These are phyloP conservation scores for Aspergillus jensenii DNA, from an alignment of 2,329 filamentous ascomycete genomes.

Conservation along the genomic window DNA sequence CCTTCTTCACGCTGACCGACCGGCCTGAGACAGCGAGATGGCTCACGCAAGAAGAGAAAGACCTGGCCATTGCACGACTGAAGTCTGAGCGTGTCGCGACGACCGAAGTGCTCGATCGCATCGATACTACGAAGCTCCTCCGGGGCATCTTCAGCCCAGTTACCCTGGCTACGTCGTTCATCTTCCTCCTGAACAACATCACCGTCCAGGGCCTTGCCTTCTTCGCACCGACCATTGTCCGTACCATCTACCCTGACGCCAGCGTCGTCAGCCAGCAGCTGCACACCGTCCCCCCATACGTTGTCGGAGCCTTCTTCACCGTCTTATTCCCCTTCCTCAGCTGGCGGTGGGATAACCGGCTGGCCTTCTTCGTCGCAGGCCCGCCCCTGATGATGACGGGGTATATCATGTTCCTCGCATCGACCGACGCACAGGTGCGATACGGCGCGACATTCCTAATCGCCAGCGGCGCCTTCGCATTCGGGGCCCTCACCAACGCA, in stretches of 20 bases:
- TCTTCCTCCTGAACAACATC: conserved; percentile 67
- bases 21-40: conserved; percentile 67
- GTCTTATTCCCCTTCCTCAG: conserved; percentile 61
- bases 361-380: conserved; percentile 60
- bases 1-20: conserved; percentile 67
- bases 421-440: conserved; percentile 51
- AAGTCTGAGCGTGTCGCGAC: conserved; percentile 67
- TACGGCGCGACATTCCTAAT: conserved; percentile 73
- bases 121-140: conserved; percentile 59
- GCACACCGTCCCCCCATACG: conserved; percentile 68
- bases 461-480: conserved; percentile 61
- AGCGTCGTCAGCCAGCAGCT: conserved; percentile 65
- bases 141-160: conserved; percentile 66
- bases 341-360: conserved; percentile 60
- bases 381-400: conserved; percentile 67
- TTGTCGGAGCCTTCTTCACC: conserved; percentile 67
- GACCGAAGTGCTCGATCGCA: conserved; percentile 63
- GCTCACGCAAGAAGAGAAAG: conserved; percentile 65
- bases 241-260: conserved; percentile 63
- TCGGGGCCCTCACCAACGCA: conserved; percentile 66
- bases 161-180: conserved; percentile 55
- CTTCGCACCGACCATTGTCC: conserved; percentile 69
- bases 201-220: conserved; percentile 71
- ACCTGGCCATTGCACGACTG: conserved; percentile 64
- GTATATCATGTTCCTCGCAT: conserved; percentile 69